Base-by-base conservation (phyloP, 73 alveolate genomes). In the Paramecium biaurelia region DNA sequence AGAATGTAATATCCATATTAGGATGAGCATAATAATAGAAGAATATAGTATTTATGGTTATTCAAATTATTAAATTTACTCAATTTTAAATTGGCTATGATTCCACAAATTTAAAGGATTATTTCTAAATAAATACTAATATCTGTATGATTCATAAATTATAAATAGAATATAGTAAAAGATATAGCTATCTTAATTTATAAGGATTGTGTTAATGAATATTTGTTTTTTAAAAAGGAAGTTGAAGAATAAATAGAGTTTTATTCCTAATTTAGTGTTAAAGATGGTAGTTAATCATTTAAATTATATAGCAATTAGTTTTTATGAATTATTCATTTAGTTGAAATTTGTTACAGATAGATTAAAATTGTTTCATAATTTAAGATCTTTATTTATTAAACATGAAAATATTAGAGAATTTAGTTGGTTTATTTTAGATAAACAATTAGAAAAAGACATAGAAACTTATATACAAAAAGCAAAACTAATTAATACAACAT, bases 141-240 rank as follows among this genome's bases (percentile, higher is more conserved):
- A 28, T 15, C 87, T n/a, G 63, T 74, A 74, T 74, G 32, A 28
- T 11, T 37, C 0, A 74, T 74, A 1, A 74, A 74, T 74, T 74
- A 10, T 21, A 37, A 47, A 14, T 74, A 74, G 87, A 24, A 23
- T 41, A 74, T 74, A 6, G 59, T 37, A 7, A 74, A 41, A 18
- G 87, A 74, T 74, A 37, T 74, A 9, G 7, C 87, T 12, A 37
- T 37, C 5, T 26, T 74, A 74, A 35, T 74, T 32, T 74, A 28
- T 34, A 74, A 74, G 67, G 87, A 74, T 37, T 74, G 87, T 20
- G n/a, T 74, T n/a, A 74, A 74, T 41, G 87, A 74, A 15, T 74
- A 74, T 20, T 28, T 37, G 57, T 74, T 74, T 74, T 28, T 74
- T 14, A 74, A 74, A 20, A 74, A 37, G 7, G 87, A 74, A 41